Conservation (phyloP, 2,329 filamentous ascomycete genomes). For the Botrytis fragariae region DNA sequence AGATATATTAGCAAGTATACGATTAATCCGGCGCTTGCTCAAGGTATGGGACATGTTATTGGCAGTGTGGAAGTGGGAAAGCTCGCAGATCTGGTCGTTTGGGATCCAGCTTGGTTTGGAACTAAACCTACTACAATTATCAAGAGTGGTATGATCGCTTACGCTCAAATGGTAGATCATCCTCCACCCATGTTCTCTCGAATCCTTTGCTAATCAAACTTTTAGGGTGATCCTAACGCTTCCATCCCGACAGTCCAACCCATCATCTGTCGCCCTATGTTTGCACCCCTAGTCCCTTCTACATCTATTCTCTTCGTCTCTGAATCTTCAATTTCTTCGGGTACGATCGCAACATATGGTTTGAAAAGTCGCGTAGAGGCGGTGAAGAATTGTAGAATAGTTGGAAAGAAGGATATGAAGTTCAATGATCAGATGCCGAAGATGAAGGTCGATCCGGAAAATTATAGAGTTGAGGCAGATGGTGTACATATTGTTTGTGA, state of each 20-base stretch:
- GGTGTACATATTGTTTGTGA: slow-evolving; percentile 70
- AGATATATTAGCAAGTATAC: slow-evolving; percentile 95
- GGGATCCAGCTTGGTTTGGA: slow-evolving; percentile 82
- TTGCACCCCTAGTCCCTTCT: slow-evolving; percentile 67
- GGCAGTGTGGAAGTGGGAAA: slow-evolving; percentile 88
- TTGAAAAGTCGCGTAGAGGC: slow-evolving; percentile 77
- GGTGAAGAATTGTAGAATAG: slow-evolving; percentile 69
- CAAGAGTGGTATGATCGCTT: slow-evolving; percentile 84
- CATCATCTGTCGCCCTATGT: slow-evolving; percentile 81
- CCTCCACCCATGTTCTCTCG: not conserved
- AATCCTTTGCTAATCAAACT: slow-evolving; percentile 5
- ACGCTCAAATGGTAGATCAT: slow-evolving; percentile 71
- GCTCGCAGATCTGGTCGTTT: slow-evolving; percentile 83
- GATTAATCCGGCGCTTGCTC: slow-evolving; percentile 86
- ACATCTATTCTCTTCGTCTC: slow-evolving; percentile 84
- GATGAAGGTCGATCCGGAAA: slow-evolving; percentile 91
- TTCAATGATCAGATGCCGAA: slow-evolving; percentile 79
- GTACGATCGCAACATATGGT: slow-evolving; percentile 67
- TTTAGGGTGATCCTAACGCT: slow-evolving; percentile 72
- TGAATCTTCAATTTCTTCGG: slow-evolving; percentile 63
- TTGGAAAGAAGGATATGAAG: slow-evolving; percentile 87
- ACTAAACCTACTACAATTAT: slow-evolving; percentile 78
- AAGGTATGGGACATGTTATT: slow-evolving; percentile 84
- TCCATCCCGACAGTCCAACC: slow-evolving; percentile 89
- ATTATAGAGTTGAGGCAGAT: slow-evolving; percentile 84